Evolutionary conservation across 23 red algal species (phyloP).

Genomic region (Pyropia haitanensis): DNA sequence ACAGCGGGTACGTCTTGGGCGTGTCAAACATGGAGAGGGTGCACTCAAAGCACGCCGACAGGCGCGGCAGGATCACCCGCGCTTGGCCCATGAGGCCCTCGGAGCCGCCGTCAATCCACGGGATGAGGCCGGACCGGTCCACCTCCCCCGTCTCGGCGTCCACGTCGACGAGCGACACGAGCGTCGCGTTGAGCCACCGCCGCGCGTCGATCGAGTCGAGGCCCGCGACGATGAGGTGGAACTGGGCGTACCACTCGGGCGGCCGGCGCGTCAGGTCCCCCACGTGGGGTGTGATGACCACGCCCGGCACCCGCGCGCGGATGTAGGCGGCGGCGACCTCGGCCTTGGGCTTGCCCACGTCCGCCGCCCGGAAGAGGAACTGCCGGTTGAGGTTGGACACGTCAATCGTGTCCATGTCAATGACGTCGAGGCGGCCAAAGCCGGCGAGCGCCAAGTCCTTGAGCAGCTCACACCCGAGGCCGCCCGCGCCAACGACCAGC

Average conservation of each 20-base stretch:
- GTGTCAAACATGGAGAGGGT: conserved; percentile 65
- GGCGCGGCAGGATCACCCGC: conserved; percentile 68
- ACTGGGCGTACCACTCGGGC: conserved; percentile 66
- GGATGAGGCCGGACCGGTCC: conserved; percentile 47
- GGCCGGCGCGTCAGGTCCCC: conserved; percentile 59
- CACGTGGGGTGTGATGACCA: conserved; percentile 36
- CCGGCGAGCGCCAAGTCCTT: conserved; percentile 72
- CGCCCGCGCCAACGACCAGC: conserved; percentile 88
- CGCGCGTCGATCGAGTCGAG: conserved; percentile 91
- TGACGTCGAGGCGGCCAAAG: conserved; percentile 73
- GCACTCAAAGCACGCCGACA: conserved; percentile 88
- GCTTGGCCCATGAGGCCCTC: conserved; percentile 92
- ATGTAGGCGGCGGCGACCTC: conserved; percentile 57
- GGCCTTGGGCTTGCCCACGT: conserved; percentile 86
- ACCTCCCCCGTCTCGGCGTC: conserved; percentile 24
- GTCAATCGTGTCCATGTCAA: conserved; percentile 94
- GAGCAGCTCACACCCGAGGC: conserved; percentile 82
- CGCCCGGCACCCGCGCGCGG: conserved; percentile 40
- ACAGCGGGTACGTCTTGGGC: conserved; percentile 53
- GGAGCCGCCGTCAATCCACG: conserved; percentile 87
- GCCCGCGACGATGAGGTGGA: conserved; percentile 83
- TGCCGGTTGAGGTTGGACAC: conserved; percentile 95
- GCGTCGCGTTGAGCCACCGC: conserved; percentile 82
- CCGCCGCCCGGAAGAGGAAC: conserved; percentile 72
- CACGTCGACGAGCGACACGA: conserved; percentile 50